Conservation (phyloP, 352 stramenopile species). For the Globisporangium apiculatum region DNA sequence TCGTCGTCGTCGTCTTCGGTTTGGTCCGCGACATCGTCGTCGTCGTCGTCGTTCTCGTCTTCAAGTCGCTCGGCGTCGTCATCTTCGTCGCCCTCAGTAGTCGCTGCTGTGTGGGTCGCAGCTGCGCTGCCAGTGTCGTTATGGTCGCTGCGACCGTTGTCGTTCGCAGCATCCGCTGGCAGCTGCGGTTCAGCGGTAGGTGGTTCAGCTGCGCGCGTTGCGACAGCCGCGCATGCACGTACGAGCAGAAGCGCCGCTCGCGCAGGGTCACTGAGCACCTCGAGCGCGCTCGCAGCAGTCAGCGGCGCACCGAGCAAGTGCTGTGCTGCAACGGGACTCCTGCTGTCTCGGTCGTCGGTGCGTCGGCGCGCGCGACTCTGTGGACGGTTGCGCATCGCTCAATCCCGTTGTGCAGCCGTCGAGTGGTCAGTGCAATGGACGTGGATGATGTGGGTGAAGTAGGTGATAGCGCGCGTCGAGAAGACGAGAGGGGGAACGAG, state of each 20-base stretch:
- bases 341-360: background rate
- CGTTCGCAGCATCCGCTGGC: slow-evolving; percentile 13
- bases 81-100: slow-evolving; percentile 4
- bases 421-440: no score
- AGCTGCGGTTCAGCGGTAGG: slow-evolving; percentile 25
- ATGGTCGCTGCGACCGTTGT: background rate
- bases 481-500: no score
- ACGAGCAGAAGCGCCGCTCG: slow-evolving; percentile 38
- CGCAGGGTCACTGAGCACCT: slow-evolving; percentile 20
- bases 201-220: slow-evolving; percentile 9
- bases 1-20: slow-evolving; percentile 31
- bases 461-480: no score
- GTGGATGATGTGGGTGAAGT: no score
- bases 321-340: background rate
- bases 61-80: slow-evolving; percentile 18
- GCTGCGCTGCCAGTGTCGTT: background rate
- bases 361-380: slow-evolving; percentile 1
- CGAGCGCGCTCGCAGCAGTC: background rate
- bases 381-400: background rate
- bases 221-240: slow-evolving; percentile 22
- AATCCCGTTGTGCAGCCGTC: no score
- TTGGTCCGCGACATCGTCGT: slow-evolving; percentile 34
- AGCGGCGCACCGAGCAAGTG: background rate
- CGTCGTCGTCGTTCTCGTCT: slow-evolving; percentile 33
- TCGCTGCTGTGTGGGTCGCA: background rate